These are phyloP conservation scores for Phaeolepiota aurea DNA, from an alignment of 768 basidiomycete genomes.

Conservation along the genomic window DNA sequence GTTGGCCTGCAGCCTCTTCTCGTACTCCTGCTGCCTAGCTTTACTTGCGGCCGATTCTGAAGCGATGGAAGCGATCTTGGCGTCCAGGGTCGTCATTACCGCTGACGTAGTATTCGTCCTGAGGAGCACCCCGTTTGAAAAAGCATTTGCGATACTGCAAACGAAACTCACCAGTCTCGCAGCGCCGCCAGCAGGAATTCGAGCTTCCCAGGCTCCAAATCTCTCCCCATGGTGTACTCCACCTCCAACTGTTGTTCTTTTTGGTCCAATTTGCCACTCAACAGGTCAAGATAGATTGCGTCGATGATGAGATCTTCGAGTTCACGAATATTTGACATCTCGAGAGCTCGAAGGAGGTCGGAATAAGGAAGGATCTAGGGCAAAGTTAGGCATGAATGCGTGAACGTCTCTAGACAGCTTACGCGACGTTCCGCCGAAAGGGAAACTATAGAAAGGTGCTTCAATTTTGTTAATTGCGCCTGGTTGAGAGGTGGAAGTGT, in stretches of 20 bases:
- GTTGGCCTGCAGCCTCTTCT: conserved; percentile 38
- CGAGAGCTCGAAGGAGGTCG: conserved; percentile 58
- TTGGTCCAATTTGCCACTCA: conserved; percentile 91
- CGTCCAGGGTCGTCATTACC: conserved; percentile 66
- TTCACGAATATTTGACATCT: conserved; percentile 74
- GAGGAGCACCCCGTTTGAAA: conserved; percentile 7
- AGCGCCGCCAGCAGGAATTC: conserved; percentile 54
- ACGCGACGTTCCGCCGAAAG: conserved; percentile 75
- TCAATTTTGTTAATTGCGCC: conserved; percentile 80
- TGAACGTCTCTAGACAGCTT: conserved; percentile 15
- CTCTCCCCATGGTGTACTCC: conserved; percentile 88
- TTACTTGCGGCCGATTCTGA: conserved; percentile 31
- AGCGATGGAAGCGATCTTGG: conserved; percentile 53
- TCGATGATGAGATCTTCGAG: conserved; percentile 98
- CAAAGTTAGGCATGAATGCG: neutral
- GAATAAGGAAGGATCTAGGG: conserved; percentile 76
- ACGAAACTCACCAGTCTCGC: conserved; percentile 65
- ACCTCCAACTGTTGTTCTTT: conserved; percentile 85
- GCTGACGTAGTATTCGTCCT: conserved; percentile 68
- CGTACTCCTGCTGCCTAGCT: conserved; percentile 41
- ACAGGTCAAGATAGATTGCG: conserved; percentile 85
- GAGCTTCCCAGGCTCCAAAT: conserved; percentile 72
- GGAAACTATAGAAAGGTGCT: conserved; percentile 86
- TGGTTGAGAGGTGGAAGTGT: conserved; percentile 58
- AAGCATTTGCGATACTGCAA: too few species aligned